Conservation (phyloP, 1,139 yeast genomes). For the Ogataea hybrid region DNA sequence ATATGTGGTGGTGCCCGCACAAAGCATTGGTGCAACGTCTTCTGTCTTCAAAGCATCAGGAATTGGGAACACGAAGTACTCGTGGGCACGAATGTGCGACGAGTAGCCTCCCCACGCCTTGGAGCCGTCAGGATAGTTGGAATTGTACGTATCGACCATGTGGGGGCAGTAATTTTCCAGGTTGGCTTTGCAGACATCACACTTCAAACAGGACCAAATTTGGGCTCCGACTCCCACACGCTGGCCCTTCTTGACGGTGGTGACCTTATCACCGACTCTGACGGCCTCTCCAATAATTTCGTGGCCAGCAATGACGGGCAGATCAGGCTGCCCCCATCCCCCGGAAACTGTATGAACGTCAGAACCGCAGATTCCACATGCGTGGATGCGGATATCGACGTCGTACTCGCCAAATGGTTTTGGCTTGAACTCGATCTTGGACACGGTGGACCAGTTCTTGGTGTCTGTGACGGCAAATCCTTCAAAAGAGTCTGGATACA, state of each 20-base stretch:
- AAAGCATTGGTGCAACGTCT: slow-evolving; percentile 61
- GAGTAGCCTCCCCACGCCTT: slow-evolving; percentile 62
- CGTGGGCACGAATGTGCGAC: slow-evolving; percentile 52
- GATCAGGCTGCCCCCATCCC: slow-evolving; percentile 38
- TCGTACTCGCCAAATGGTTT: slow-evolving; percentile 58
- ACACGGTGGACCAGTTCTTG: slow-evolving; percentile 38
- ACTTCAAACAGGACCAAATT: slow-evolving; percentile 45
- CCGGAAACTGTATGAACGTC: slow-evolving; percentile 44
- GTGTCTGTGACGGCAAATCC: slow-evolving; percentile 38
- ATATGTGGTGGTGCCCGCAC: slow-evolving; percentile 66
- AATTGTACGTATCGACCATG: slow-evolving; percentile 45
- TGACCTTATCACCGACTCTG: slow-evolving; percentile 46
- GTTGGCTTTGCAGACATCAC: slow-evolving; percentile 45
- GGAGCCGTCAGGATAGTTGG: slow-evolving; percentile 37
- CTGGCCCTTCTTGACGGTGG: slow-evolving; percentile 50
- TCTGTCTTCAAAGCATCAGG: slow-evolving; percentile 49
- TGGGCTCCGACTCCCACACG: slow-evolving; percentile 65
- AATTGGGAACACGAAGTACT: slow-evolving; percentile 51
- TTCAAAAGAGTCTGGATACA: slow-evolving; percentile 36
- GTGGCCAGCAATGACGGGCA: slow-evolving; percentile 42
- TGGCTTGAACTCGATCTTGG: slow-evolving; percentile 34
- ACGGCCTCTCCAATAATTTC: slow-evolving; percentile 47
- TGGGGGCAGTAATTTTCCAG: slow-evolving; percentile 51
- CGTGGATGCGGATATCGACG: slow-evolving; percentile 42
- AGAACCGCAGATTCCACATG: slow-evolving; percentile 64